phyloP scores from a whole-genome alignment of 176 grass and related monocot genomes.

The Phragmites australis region DNA sequence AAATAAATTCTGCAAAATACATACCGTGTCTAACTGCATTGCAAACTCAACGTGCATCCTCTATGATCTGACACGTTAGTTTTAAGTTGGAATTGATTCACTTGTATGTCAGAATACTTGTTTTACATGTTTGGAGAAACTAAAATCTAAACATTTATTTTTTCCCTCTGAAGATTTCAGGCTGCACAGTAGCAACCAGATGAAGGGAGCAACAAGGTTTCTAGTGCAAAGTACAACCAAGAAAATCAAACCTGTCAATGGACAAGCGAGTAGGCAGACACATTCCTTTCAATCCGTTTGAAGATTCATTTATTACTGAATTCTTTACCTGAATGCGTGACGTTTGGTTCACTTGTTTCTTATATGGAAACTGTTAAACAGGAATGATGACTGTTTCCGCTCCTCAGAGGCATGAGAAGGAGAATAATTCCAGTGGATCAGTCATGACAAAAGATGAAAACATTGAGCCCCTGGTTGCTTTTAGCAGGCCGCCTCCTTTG shows the following conservation, averaged over 20 bases:
- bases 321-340: background rate
- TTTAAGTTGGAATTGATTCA: no score
- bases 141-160: background rate
- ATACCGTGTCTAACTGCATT: background rate
- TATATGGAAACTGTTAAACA: conserved; percentile 25
- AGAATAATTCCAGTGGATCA: conserved; percentile 19
- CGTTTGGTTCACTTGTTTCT: background rate
- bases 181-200: background rate
- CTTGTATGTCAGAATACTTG: background rate
- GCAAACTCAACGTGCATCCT: background rate
- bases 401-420: conserved; percentile 44
- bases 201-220: conserved; percentile 33
- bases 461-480: conserved; percentile 52
- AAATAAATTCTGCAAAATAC: background rate
- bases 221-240: conserved; percentile 53
- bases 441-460: conserved; percentile 41
- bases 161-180: conserved; percentile 14
- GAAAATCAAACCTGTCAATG: conserved; percentile 32
- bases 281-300: background rate
- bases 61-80: no score
- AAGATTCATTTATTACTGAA: background rate
- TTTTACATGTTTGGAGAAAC: background rate
- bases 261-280: conserved; percentile 41
- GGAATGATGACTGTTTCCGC: conserved; percentile 55
- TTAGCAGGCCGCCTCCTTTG: conserved; percentile 55